Percentiles rank a stretch among this genome's conserved stretches.
phyloP scores from a whole-genome alignment of 2,329 filamentous ascomycete species.

The Pyrenophora teres region DNA sequence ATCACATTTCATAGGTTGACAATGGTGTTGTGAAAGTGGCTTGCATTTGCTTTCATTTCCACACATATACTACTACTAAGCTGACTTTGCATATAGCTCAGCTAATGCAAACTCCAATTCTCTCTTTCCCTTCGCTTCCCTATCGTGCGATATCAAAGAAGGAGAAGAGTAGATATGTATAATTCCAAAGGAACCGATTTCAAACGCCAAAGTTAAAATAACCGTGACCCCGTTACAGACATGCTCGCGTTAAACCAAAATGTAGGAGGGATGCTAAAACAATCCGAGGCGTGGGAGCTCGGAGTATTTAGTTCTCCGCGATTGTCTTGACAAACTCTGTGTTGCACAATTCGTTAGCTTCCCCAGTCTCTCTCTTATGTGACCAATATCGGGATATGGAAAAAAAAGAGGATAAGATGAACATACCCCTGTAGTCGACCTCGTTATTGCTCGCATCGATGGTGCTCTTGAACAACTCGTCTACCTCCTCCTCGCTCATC shows the following conservation, averaged over 20 bases:
- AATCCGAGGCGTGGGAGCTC: neutral
- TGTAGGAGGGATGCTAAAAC: neutral
- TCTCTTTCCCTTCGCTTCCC: conserved; percentile 1
- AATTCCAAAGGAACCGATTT: conserved; percentile 4
- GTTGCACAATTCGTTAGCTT: neutral
- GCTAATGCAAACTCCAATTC: neutral
- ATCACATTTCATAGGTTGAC: neutral
- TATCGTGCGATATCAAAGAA: conserved; percentile 9
- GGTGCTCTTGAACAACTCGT: conserved; percentile 91
- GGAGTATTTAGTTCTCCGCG: conserved; percentile 42
- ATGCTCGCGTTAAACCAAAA: conserved; percentile 16
- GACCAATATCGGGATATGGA: neutral
- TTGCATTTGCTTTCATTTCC: conserved; percentile 5
- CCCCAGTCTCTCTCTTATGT: too few species aligned
- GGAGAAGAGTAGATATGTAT: conserved; percentile 3
- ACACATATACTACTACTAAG: neutral
- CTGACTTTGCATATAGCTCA: neutral
- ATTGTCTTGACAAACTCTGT: conserved; percentile 49
- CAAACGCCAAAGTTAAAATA: conserved; percentile 37
- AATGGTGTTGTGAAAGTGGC: neutral
- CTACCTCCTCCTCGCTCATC: conserved; percentile 98
- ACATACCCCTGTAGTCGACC: conserved; percentile 92
- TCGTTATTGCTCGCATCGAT: conserved; percentile 95
- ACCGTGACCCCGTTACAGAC: conserved; percentile 30
- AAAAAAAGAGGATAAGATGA: neutral